Evolutionary conservation across 345 rosid species (phyloP), one percentile per base, ranked within the genome.

Genomic region (Firmiana major): DNA sequence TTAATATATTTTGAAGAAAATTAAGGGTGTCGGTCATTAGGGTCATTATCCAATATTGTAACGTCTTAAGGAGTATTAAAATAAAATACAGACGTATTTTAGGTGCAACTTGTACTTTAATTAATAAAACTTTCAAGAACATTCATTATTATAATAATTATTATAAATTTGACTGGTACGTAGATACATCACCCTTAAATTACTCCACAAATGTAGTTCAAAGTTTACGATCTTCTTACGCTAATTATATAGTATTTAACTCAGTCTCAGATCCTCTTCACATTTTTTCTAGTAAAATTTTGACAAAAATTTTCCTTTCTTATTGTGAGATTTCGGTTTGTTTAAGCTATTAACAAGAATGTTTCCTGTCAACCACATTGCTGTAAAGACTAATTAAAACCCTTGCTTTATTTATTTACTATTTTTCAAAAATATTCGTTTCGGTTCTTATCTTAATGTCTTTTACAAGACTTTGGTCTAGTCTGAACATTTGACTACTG

Each of bases 41-140:
- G 15, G 73, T 69, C 73, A 15, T 48, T 69, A 26, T 69, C 73
- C 58, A 69, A 69, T 24, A 7, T 69, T 48, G 73, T 16, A 26
- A 46, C 5, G n/a, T n/a, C n/a, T 48, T 48, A 26, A 24, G 4
- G 15, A 46, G 38, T 69, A 46, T 68, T 69, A 3, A 24, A 46
- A 46, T 69, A 16, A 69, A 48, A 16, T 7, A 16, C 2, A 53
- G 19, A 70, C 43, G 53, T 28, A 70, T 53, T 65, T n/a, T 65
- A 65, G 71, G 16, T 11, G 51, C 51, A 66, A 10, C 17, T 40
- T 21, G 69, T 42, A 5, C 46, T 66, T 66, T 65, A 40, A 40
- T 19, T 66, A 42, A 1, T 66, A 66, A 40, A 62, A 28, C 58
- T 69, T 48, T 48, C 73, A 46, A 3, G 9, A 48, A 48, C 42